Evolutionary conservation across 177 flowering plant species (phyloP).

Genomic region (Vitis hybrid): DNA sequence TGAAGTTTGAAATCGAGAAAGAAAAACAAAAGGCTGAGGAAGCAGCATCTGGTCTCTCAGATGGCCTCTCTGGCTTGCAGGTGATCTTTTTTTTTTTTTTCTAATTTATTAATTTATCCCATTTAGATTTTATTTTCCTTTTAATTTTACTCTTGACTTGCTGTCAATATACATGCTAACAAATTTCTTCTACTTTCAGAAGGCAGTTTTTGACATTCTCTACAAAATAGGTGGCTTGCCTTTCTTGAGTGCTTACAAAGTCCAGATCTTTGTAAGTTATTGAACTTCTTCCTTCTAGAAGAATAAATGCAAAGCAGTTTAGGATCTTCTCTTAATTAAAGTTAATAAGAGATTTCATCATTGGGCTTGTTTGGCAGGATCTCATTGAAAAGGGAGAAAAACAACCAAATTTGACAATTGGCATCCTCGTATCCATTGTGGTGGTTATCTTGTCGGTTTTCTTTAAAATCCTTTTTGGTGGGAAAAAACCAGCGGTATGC

Average conservation of each 20-base stretch:
- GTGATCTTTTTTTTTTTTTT: conserved; percentile 22
- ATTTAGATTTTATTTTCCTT: not conserved
- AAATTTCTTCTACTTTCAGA: conserved; percentile 41
- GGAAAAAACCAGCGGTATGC: conserved; percentile 41
- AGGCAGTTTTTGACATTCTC: conserved; percentile 59
- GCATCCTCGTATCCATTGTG: conserved; percentile 42
- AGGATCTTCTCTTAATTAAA: too few species aligned
- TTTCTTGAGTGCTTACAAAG: conserved; percentile 57
- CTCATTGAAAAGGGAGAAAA: conserved; percentile 65
- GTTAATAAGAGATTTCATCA: not conserved
- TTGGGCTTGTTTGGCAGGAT: conserved; percentile 44
- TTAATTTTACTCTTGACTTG: not conserved
- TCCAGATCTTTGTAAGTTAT: conserved; percentile 57
- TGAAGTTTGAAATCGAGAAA: conserved; percentile 49
- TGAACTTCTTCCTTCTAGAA: not conserved
- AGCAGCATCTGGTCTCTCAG: conserved; percentile 32
- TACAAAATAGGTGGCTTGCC: conserved; percentile 72
- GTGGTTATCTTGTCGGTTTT: conserved; percentile 42
- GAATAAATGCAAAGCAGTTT: not conserved
- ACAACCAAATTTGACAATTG: conserved; percentile 62
- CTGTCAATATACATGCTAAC: not conserved
- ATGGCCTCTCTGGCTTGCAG: conserved; percentile 58
- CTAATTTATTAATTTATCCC: not conserved
- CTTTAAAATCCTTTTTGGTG: conserved; percentile 51
- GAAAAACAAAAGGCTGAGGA: conserved; percentile 27